Base-by-base conservation (phyloP, 1,284 basidiomycete species). In the Bondarzewia mesenterica region DNA sequence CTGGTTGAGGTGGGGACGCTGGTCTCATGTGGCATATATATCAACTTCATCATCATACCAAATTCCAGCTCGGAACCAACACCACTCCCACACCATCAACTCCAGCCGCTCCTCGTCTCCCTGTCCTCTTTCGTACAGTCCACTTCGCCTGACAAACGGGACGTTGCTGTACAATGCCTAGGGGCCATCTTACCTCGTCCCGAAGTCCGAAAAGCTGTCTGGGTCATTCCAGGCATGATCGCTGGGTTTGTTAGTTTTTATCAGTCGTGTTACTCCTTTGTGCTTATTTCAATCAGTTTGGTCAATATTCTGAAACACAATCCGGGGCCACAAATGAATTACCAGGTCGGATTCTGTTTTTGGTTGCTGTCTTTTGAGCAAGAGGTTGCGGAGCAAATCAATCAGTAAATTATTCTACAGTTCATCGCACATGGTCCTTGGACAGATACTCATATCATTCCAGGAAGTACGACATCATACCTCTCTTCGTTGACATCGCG, bases 341-440 rank as follows among this genome's bases (percentile, higher is more conserved):
- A 98, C 65, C 92, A 95, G 69, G 83, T 92, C 38, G 82, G 85
- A 29, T 91, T 92, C 60, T 94, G 89, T 63, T 74, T 98, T 57
- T 99, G 95, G 95, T 72, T 98, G 52, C 72, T 99, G 53, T 90
- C 91, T 0, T 99, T 97, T 57, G 89, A 97, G 63, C 74, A 81
- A 57, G 78, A 85, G 36, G 79, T 95, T 27, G 89, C 93, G 1
- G 80, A 88, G 54, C 78, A 89, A 49, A 81, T 98, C 15, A 60
- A 62, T 51, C 58, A 60, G 65, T 66, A 50, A 15, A 58, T n/a
- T 35, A 7, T 35, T 7, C 12, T 5, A 14, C 21, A 44, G 21
- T 49, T 26, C 32, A 16, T 37, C 20, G 21, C 18, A 15, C 21
- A 18, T 35, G 12, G 38, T 8, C 10, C 25, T 42, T 25, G 10